A percentile compares a stretch with the other conserved stretches of the same genome.
phyloP scores from a whole-genome alignment of 495 filamentous ascomycete genomes.

The Sphaerosporella brunnea region DNA sequence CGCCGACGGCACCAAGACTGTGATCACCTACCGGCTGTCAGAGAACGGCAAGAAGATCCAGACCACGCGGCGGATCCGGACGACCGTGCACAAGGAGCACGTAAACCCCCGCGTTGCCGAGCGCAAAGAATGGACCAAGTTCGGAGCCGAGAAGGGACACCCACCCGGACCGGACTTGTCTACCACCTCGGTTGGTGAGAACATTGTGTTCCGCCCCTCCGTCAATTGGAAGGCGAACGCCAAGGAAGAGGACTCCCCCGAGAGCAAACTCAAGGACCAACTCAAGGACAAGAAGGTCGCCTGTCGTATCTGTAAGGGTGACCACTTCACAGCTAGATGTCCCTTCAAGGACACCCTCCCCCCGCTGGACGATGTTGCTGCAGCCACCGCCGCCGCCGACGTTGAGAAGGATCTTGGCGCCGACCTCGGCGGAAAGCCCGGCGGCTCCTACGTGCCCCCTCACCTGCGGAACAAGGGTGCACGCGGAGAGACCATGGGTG shows the following conservation, averaged over 20 bases:
- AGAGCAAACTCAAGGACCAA: slow-evolving; percentile 76
- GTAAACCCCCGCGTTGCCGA: slow-evolving; percentile 95
- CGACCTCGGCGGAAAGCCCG: slow-evolving; percentile 39
- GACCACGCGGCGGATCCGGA: slow-evolving; percentile 82
- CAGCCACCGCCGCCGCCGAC: slow-evolving; percentile 11
- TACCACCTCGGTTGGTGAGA: slow-evolving; percentile 87
- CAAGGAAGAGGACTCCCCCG: slow-evolving; percentile 58
- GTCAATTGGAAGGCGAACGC: slow-evolving; percentile 79
- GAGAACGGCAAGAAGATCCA: slow-evolving; percentile 92
- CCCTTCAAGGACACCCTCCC: slow-evolving; percentile 69
- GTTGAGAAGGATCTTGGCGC: slow-evolving; percentile 5
- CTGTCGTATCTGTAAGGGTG: slow-evolving; percentile 94
- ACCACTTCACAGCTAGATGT: slow-evolving; percentile 94
- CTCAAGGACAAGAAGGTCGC: slow-evolving; percentile 99
- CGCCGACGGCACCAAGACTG: slow-evolving; percentile 95
- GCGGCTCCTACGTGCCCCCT: slow-evolving; percentile 74
- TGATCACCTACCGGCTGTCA: slow-evolving; percentile 76
- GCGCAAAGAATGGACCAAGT: slow-evolving; percentile 80
- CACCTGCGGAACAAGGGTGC: slow-evolving; percentile 58
- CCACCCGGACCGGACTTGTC: slow-evolving; percentile 50
- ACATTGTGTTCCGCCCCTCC: slow-evolving; percentile 85
- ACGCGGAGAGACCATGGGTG: slow-evolving; percentile 75
- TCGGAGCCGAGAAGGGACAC: slow-evolving; percentile 67
- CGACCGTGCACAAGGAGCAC: slow-evolving; percentile 68
- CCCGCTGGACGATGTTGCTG: slow-evolving; percentile 43